Conservation (phyloP, 1,284 basidiomycete genomes). For the Rhodotorula mucilaginosa region DNA sequence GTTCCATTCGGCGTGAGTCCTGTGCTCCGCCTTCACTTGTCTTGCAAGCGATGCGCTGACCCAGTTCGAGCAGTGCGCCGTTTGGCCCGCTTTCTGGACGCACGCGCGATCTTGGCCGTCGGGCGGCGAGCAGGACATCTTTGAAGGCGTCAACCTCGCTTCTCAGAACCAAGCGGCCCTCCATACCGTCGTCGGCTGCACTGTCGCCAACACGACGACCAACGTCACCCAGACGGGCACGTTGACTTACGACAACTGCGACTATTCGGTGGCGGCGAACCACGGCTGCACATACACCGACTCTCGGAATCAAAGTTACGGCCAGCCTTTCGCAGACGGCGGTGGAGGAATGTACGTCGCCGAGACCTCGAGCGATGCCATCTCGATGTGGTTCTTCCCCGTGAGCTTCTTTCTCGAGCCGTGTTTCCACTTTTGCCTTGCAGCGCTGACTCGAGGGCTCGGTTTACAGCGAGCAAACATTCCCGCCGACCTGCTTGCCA, state of each 20-base stretch:
- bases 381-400: slow-evolving; percentile 32
- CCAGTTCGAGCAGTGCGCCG: background rate
- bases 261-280: slow-evolving; percentile 47
- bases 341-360: slow-evolving; percentile 41
- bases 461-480: slow-evolving; percentile 9
- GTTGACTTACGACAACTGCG: slow-evolving; percentile 42
- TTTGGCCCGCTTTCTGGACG: slow-evolving; percentile 24
- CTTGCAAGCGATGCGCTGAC: background rate
- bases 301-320: slow-evolving; percentile 42
- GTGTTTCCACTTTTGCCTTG: too few relatives aligned
- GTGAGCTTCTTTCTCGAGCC: background rate
- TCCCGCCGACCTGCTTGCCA: slow-evolving; percentile 17
- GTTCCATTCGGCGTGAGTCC: slow-evolving; percentile 23
- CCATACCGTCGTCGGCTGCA: slow-evolving; percentile 36
- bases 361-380: slow-evolving; percentile 15
- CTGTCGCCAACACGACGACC: background rate
- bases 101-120: slow-evolving; percentile 22
- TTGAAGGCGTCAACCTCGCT: slow-evolving; percentile 74
- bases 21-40: background rate
- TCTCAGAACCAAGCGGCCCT: slow-evolving; percentile 62
- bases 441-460: background rate
- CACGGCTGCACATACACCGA: slow-evolving; percentile 60
- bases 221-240: slow-evolving; percentile 33
- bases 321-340: slow-evolving; percentile 39
- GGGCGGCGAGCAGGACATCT: slow-evolving; percentile 76